Evolutionary conservation across 345 rosid species (phyloP).

Genomic region (Gossypium arboreum): DNA sequence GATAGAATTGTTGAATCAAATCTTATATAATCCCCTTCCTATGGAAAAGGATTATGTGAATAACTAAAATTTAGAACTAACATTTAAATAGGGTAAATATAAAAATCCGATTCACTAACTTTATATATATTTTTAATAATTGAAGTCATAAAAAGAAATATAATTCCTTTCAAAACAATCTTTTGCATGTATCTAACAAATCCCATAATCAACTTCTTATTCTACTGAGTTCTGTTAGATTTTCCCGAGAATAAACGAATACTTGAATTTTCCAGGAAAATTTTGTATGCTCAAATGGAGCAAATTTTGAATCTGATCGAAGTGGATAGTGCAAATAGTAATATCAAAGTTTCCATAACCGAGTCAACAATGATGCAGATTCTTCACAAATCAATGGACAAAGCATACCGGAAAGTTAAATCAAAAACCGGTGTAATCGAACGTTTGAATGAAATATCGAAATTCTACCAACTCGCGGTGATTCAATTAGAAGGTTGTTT

Average conservation of each 20-base stretch:
- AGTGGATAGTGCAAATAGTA: constrained; percentile 20
- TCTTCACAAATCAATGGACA: constrained; percentile 70
- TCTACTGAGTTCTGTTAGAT: not conserved
- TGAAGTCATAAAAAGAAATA: not conserved
- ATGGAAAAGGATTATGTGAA: no score
- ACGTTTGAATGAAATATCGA: constrained; percentile 67
- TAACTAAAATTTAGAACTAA: no score
- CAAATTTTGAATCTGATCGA: constrained; percentile 38
- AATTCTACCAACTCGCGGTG: constrained; percentile 77
- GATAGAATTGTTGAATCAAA: no score
- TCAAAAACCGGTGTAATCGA: constrained; percentile 55
- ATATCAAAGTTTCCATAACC: constrained; percentile 50
- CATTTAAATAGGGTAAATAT: no score
- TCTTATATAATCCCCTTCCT: no score
- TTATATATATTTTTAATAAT: not conserved
- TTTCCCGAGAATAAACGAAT: not conserved
- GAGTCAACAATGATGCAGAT: constrained; percentile 89
- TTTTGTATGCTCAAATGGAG: constrained; percentile 30
- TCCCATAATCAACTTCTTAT: not conserved
- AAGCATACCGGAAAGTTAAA: constrained; percentile 66
- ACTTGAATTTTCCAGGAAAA: not conserved
- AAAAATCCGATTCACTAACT: no score
- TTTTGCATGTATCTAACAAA: not conserved
- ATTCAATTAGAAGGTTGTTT: constrained; percentile 74
- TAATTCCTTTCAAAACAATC: not conserved